Evolutionary conservation across 768 basidiomycete genomes (phyloP), one percentile per base, ranked within the genome.

Genomic region (Collybiopsis confluens): DNA sequence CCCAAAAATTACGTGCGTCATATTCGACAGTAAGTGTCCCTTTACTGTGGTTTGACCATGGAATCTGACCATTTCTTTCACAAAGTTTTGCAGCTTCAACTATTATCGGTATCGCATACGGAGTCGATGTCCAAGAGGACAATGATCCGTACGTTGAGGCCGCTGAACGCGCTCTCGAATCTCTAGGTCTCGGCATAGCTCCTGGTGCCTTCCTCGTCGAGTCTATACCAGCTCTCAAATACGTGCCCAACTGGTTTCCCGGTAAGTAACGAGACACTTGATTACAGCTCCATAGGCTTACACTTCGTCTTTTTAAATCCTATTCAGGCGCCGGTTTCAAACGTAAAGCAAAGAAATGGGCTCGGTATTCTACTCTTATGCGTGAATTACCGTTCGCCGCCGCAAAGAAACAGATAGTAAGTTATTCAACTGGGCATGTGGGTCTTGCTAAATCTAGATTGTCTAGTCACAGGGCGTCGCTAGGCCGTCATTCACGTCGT

Each of bases 301-400:
- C 28, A 5, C 6, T 20, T 47, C 23, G 16, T 13, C 30, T 40
- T 61, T 38, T 69, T 24, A 52, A 37, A 16, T 63, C 63, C 62
- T 36, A 62, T 7, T 64, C 62, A 26, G 66, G 74, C 1, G 63
- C 64, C 1, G 60, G 64, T 1, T 75, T 75, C 60, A 61, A 68
- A 41, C 61, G 58, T 5, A 54, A 62, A 26, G 71, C 69, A 1
- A 38, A 30, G 28, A 18, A 48, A 18, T 67, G 68, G 58, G 42
- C 43, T 3, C 36, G 54, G 21, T 52, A 55, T 42, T 47, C 57
- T 36, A 55, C 37, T 33, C 30, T 35, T 15, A 56, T 58, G 51
- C 23, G 51, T 7, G 56, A 61, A 4, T 20, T 47, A 8, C 59
- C 61, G 8, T 63, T 58, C 35, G 52, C 47, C 15, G 54, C 55